Base-by-base conservation (phyloP, 768 basidiomycete species). In the Hygrophoropsis aurantiaca region DNA sequence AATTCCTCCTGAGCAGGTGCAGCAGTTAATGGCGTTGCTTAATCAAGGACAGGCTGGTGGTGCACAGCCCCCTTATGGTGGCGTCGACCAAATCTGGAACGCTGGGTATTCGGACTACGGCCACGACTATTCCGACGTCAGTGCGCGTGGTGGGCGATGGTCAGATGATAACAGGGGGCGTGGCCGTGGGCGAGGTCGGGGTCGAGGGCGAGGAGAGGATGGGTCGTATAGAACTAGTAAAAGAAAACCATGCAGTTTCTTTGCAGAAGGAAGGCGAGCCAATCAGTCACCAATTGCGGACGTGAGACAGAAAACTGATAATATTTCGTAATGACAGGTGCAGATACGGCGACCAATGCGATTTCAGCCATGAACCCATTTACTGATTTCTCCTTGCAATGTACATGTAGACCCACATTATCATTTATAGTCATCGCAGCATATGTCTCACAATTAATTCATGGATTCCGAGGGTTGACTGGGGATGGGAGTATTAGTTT, bases 251-350 rank as follows among this genome's bases (percentile, higher is more conserved):
- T 91, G 89, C 86, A 85, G 77, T 79, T 91, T 90, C 77, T 90
- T 83, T 80, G 80, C 81, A 74, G 79, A 82, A 81, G 89, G 88
- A 88, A 90, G 88, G 89, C 86, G 83, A 90, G 89, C 85, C n/a
- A n/a, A n/a, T n/a, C n/a, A n/a, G 80, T 77, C 66, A 63, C 49
- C 51, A 51, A 25, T 42, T 52, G 44, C 48, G 40, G 45, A 60
- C 53, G 61, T 52, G 60, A 53, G 53, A 50, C 47, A 56, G 47
- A 54, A 62, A 62, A 53, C 74, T 77, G 61, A 78, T 69, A 39
- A 25, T 62, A 49, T 52, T 74, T 70, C 68, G 70, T 70, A 67
- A 74, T 74, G 70, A 75, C 79, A 91, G 89, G 81, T 91, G 89
- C 80, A 83, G 80, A 77, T 90, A 83, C 61, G 89, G 89, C 49